Percentiles rank a stretch among this genome's conserved stretches.
Conservation (phyloP, 2,329 filamentous ascomycete species). For the Exophiala sideris region DNA sequence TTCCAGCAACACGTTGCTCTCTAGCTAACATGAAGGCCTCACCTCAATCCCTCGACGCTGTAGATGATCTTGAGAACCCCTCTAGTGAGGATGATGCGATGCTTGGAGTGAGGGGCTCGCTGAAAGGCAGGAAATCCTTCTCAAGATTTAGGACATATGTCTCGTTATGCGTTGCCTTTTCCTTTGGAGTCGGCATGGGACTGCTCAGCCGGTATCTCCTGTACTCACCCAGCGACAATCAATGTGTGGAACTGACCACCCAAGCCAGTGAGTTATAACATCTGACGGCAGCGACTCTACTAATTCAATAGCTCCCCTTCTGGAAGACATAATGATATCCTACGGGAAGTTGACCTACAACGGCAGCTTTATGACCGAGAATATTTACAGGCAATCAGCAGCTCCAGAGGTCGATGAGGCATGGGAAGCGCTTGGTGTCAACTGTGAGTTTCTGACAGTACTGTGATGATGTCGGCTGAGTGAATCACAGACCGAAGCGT, state of each 20-base stretch:
- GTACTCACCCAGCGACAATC: background rate
- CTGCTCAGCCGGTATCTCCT: background rate
- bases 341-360: slow-evolving; percentile 44
- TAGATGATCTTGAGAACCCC: background rate
- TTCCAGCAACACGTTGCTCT: background rate
- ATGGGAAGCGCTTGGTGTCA: slow-evolving; percentile 52
- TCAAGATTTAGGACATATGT: background rate
- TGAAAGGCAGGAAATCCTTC: background rate
- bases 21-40: background rate
- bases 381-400: slow-evolving; percentile 50
- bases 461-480: background rate
- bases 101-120: background rate
- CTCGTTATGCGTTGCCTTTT: background rate
- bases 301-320: background rate
- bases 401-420: slow-evolving; percentile 56
- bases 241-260: background rate
- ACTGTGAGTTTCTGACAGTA: slow-evolving; percentile 42
- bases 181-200: background rate
- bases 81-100: background rate
- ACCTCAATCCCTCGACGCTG: background rate
- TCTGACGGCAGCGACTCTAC: background rate
- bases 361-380: slow-evolving; percentile 55
- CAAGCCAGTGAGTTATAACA: background rate
- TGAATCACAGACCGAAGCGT: slow-evolving; percentile 43
- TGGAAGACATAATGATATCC: background rate